A percentile compares a stretch with the other conserved stretches of the same genome.
Conservation (phyloP, 441 rosid genomes). For the Geranium incanum region DNA sequence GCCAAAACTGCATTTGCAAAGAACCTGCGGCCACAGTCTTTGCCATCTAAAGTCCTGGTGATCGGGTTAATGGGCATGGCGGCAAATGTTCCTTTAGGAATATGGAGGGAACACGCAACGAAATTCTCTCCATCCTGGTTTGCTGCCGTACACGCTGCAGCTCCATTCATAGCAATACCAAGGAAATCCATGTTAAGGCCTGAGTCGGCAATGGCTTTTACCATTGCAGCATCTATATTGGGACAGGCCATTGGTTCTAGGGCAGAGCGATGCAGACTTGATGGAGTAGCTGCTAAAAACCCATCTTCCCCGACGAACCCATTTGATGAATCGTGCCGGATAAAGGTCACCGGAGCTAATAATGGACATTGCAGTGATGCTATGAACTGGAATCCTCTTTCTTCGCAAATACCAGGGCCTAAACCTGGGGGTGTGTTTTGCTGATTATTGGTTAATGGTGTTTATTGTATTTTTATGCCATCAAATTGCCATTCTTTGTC, state of each 20-base stretch:
- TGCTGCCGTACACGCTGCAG: constrained; percentile 61
- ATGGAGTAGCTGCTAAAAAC: constrained; percentile 30
- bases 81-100: constrained; percentile 55
- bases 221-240: constrained; percentile 56
- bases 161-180: constrained; percentile 62
- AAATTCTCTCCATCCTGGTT: constrained; percentile 63
- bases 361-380: constrained; percentile 28
- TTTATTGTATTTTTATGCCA: background rate
- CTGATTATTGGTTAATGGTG: constrained; percentile 20
- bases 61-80: constrained; percentile 70
- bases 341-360: constrained; percentile 31
- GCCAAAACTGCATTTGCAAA: constrained; percentile 58
- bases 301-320: constrained; percentile 23
- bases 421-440: constrained; percentile 35
- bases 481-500: background rate
- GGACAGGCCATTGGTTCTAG: constrained; percentile 74
- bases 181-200: constrained; percentile 69
- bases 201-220: constrained; percentile 62
- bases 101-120: constrained; percentile 69
- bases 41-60: constrained; percentile 52
- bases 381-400: constrained; percentile 32
- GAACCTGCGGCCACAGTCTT: constrained; percentile 59
- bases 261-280: constrained; percentile 57
- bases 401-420: constrained; percentile 31
- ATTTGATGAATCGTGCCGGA: constrained; percentile 19